Evolutionary conservation across 1,139 yeast genomes (phyloP), one percentile per base, ranked within the genome.

Genomic region (Meyerozyma smithsonii): DNA sequence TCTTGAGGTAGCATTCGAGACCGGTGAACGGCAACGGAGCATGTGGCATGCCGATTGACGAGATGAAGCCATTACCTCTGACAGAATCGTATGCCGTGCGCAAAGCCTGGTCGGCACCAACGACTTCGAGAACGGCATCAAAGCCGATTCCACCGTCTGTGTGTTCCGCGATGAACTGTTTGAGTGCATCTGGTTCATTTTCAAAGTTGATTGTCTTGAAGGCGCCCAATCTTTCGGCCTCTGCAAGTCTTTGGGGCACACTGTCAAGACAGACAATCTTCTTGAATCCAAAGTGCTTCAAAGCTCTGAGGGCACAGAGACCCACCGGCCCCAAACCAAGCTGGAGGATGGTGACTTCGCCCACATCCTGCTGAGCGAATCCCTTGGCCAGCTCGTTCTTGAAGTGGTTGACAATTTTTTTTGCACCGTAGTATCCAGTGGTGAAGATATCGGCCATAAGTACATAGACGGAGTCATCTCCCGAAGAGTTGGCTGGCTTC

Each of bases 291-390:
- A 68, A 61, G 40, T 70, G 59, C 39, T 64, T 68, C 37, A 79
- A 67, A 0, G 74, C 62, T 20, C 69, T 58, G 37, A 77, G 61
- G 0, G 78, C 78, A 61, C 83, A 78, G 18, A 77, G 62, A 0
- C 83, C 84, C 2, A 80, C 86, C 0, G 86, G 86, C 1, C 86
- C 86, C 14, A 79, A 74, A 1, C 86, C 86, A 4, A 80, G 52
- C 46, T 78, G 83, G 32, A 78, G 58, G 3, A 77, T 57, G 4
- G 68, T 57, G 21, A 68, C 54, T 28, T 72, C 69, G 37, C 58
- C 55, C 23, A 70, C 45, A 3, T 46, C 43, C 33, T 51, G 50
- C 1, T 38, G 36, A 3, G 41, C 41, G 8, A 45, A 39, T 0
- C 52, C 51, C 36, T 46, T 36, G 2, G 58, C 52, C 6, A 57